Conservation (phyloP, 1,284 basidiomycete species). For the Paramarasmius palmivorus region DNA sequence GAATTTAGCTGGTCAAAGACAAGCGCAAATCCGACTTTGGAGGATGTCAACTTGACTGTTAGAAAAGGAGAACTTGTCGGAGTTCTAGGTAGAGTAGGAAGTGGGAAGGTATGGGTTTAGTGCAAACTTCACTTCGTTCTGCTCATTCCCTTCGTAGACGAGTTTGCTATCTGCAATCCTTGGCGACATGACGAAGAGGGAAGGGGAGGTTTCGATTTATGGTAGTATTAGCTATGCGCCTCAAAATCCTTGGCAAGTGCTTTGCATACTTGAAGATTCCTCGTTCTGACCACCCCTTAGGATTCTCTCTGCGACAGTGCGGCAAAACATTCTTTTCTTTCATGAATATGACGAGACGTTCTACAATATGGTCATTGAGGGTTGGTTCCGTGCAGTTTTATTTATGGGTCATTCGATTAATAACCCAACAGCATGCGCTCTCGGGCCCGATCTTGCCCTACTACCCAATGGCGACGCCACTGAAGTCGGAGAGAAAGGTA, state of each 20-base stretch:
- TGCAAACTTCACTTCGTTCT: constrained; percentile 6
- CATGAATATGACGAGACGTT: constrained; percentile 83
- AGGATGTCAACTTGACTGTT: constrained; percentile 76
- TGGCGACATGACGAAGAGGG: constrained; percentile 83
- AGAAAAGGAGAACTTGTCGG: constrained; percentile 88
- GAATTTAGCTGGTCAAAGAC: constrained; percentile 80
- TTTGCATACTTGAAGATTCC: no score
- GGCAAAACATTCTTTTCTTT: constrained; percentile 90
- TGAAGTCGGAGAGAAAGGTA: constrained; percentile 77
- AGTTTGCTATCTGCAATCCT: constrained; percentile 77
- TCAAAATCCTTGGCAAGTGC: constrained; percentile 85
- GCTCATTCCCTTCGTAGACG: constrained; percentile 39
- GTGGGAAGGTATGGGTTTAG: constrained; percentile 78
- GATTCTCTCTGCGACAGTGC: constrained; percentile 82
- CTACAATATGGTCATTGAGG: constrained; percentile 76
- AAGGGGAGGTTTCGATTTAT: constrained; percentile 71
- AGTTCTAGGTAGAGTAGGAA: constrained; percentile 89
- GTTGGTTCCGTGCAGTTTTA: constrained; percentile 31
- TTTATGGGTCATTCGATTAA: background rate
- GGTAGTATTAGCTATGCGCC: constrained; percentile 88
- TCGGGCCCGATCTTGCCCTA: constrained; percentile 78
- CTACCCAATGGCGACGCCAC: constrained; percentile 75
- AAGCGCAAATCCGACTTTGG: constrained; percentile 62
- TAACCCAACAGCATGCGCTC: constrained; percentile 70
- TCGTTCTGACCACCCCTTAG: no score